phyloP scores from a whole-genome alignment of 2,329 filamentous ascomycete species.

The Phaeophleospora eucalypticola region DNA sequence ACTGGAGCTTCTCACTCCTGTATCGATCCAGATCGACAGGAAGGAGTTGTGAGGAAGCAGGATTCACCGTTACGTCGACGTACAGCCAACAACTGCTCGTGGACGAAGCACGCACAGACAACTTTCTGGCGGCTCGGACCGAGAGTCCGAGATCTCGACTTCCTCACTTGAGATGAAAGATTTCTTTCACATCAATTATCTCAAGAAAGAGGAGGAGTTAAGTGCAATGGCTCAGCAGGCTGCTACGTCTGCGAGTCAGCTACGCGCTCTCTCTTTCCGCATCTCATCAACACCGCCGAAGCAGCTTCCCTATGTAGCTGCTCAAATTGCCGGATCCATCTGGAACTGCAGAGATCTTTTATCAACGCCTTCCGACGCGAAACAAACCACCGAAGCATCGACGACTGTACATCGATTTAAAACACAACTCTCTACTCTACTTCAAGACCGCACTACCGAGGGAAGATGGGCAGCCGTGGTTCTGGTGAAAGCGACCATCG shows the following conservation, averaged over 20 bases:
- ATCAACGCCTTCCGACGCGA: constrained; percentile 55
- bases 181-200: not conserved
- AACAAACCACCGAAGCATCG: constrained; percentile 59
- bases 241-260: constrained; percentile 36
- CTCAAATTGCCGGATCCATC: constrained; percentile 59
- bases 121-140: not conserved
- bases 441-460: constrained; percentile 70
- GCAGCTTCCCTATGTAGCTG: constrained; percentile 69
- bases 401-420: constrained; percentile 78
- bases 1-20: not conserved
- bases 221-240: constrained; percentile 11
- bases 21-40: not conserved
- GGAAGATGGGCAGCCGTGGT: constrained; percentile 74
- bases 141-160: no score
- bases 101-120: not conserved
- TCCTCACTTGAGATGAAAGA: not conserved
- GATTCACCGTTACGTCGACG: not conserved
- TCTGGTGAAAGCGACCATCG: constrained; percentile 74
- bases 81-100: not conserved
- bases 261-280: constrained; percentile 63
- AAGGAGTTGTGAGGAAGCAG: not conserved
- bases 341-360: constrained; percentile 56
- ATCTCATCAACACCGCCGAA: constrained; percentile 67
- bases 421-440: constrained; percentile 69
- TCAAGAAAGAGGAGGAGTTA: not conserved